Evolutionary conservation across 768 basidiomycete genomes (phyloP), one percentile per base, ranked within the genome.

Genomic region (Suillus variegatus): DNA sequence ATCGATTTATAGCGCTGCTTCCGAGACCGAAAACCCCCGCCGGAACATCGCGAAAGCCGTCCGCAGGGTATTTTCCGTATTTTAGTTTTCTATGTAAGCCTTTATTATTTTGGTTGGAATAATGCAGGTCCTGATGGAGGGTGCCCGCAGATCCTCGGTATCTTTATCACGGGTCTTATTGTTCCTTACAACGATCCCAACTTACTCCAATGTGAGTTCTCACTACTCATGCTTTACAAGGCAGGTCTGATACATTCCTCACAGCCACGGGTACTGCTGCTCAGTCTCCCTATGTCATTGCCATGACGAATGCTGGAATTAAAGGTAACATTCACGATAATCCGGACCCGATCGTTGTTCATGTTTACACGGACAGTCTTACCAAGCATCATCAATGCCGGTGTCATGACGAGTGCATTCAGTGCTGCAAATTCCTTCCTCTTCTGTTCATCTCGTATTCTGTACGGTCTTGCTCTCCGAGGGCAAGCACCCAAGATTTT

Each of bases 61-160:
- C n/a, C 81, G 84, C 36, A 81, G 89, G 40, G 91, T 93, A 2
- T 93, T 93, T 91, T 85, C 79, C 88, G 94, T 66, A 93, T 96
- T 69, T 68, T 89, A 9, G 67, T 93, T 36, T 94, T 94, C 83
- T 94, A 93, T 70, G 85, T 87, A 66, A 66, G 85, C 71, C 16
- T 28, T 20, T 5, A 1, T 52, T 8, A 8, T 35, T 9, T 16
- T 61, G 43, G 20, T 25, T 44, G 22, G 32, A 14, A n/a, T 20
- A 40, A 4, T 60, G 3, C 10, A 25, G 58, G 6, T 35, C 22
- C 32, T 61, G 60, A 20, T 44, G 32, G 25, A 62, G n/a, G 49
- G 61, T 20, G n/a, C 52, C 4, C 38, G n/a, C 41, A 88, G 86
- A 82, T 92, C 66, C 79, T 91, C 57, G 91, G 90, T 40, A 82